phyloP scores from a whole-genome alignment of 257 asterid genomes.

The Fraxinus americana region DNA sequence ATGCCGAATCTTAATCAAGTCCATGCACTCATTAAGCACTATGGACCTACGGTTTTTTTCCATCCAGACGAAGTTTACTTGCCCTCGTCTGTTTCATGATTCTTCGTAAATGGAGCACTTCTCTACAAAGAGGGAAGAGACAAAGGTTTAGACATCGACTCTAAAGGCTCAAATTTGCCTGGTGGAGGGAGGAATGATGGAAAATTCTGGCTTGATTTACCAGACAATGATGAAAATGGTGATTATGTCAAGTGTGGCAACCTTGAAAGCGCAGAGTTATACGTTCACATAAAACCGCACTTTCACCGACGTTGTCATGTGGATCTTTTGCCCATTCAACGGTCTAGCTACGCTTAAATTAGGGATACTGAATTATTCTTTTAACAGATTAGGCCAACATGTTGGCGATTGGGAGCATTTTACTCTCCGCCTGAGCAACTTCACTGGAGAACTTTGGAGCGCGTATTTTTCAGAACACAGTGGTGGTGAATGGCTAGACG shows the following conservation, averaged over 20 bases:
- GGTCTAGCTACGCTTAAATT: constrained; percentile 78
- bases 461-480: constrained; percentile 81
- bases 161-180: constrained; percentile 64
- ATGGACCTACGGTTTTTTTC: constrained; percentile 79
- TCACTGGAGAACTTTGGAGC: constrained; percentile 69
- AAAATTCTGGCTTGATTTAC: constrained; percentile 76
- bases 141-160: constrained; percentile 53
- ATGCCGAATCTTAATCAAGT: constrained; percentile 82
- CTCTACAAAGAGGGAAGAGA: constrained; percentile 57
- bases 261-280: constrained; percentile 65
- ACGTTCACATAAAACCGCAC: constrained; percentile 84
- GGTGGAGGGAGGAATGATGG: constrained; percentile 70
- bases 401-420: constrained; percentile 94
- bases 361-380: constrained; percentile 36
- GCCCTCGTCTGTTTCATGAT: constrained; percentile 94
- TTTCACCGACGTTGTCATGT: constrained; percentile 76
- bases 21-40: constrained; percentile 65
- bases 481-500: constrained; percentile 80
- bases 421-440: constrained; percentile 85
- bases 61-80: constrained; percentile 80
- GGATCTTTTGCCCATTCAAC: constrained; percentile 89
- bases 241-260: constrained; percentile 51
- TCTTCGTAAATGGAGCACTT: constrained; percentile 75
- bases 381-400: constrained; percentile 66
- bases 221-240: constrained; percentile 34